Evolutionary conservation across 2,329 filamentous ascomycete species (phyloP).

Genomic region (Colletotrichum neosansevieriae): DNA sequence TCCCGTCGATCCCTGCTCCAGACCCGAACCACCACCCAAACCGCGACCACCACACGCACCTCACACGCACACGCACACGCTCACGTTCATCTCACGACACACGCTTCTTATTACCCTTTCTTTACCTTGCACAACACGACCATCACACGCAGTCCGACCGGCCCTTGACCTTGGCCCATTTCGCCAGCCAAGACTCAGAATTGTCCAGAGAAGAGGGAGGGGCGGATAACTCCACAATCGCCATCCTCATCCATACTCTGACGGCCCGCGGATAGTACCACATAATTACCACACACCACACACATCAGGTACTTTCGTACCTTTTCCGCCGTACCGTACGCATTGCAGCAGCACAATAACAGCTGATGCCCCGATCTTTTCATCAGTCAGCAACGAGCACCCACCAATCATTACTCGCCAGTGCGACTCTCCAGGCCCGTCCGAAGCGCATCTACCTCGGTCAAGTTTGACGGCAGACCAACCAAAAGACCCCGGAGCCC

Average conservation of each 20-base stretch:
- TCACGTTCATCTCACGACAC: background rate
- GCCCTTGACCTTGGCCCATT: conserved; percentile 11
- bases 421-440: conserved; percentile 18
- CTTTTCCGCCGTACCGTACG: too few relatives aligned
- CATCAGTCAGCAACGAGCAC: background rate
- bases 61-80: conserved; percentile 20
- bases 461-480: conserved; percentile 19
- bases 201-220: background rate
- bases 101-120: conserved; percentile 24
- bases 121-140: conserved; percentile 21
- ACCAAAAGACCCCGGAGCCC: conserved; percentile 14
- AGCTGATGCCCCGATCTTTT: background rate
- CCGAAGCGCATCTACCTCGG: background rate
- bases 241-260: background rate
- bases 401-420: conserved; percentile 32
- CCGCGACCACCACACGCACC: conserved; percentile 21
- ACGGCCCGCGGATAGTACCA: too few relatives aligned
- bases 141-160: conserved; percentile 13
- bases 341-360: background rate
- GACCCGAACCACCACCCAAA: conserved; percentile 13
- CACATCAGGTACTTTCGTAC: too few relatives aligned
- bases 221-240: conserved; percentile 10
- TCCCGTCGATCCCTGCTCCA: conserved; percentile 34
- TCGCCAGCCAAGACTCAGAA: conserved; percentile 15
- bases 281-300: too few relatives aligned